These are phyloP conservation scores for slime mould (Dictyostelium discoideum) DNA, from an alignment of 78 protist genomes.

Conservation along the genomic window dicty_2.7 NC_007090.3:1234501-1235000, in stretches of 20 bases:
- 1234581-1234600: neutral
- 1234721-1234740: neutral
- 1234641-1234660: neutral
- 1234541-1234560: constrained; percentile 64
- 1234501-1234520: constrained; percentile 74
- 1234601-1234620: neutral
- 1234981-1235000: neutral
- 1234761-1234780: neutral
- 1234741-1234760: neutral
- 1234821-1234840: constrained; percentile 73
- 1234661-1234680: neutral
- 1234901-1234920: neutral
- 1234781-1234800: neutral
- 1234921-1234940: constrained; percentile 10
- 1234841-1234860: constrained; percentile 45
- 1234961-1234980: neutral
- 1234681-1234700: neutral
- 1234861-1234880: constrained; percentile 41
- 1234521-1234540: constrained; percentile 36
- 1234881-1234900: constrained; percentile 22
- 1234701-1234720: neutral
- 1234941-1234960: neutral
- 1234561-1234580: neutral
- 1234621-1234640: neutral
- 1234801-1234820: constrained; percentile 33